These are phyloP conservation scores for Linderina pennispora DNA, from an alignment of 192 early-diverging fungal species.

Conservation along the genomic window DNA sequence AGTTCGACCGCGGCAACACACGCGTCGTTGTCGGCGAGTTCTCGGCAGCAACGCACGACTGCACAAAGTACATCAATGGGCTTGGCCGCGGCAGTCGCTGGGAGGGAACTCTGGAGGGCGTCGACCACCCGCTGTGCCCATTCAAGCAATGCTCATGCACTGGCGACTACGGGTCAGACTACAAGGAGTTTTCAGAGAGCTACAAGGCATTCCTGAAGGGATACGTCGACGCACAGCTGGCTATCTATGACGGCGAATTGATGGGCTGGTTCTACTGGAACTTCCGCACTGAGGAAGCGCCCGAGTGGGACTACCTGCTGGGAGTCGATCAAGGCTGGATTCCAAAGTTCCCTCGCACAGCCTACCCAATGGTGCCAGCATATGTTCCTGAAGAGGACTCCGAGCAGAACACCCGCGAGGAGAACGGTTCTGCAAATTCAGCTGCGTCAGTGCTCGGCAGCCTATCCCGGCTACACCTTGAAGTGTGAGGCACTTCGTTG, in stretches of 20 bases:
- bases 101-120: conserved; percentile 51
- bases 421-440: too few relatives aligned
- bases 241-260: conserved; percentile 50
- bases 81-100: conserved; percentile 52
- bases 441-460: too few relatives aligned
- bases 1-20: conserved; percentile 37
- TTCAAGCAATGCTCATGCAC: conserved; percentile 50
- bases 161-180: conserved; percentile 43
- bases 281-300: conserved; percentile 62
- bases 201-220: conserved; percentile 53
- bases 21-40: conserved; percentile 70
- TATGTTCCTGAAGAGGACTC: neutral
- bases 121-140: conserved; percentile 33
- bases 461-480: too few relatives aligned
- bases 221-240: conserved; percentile 56
- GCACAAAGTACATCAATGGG: conserved; percentile 68
- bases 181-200: conserved; percentile 39
- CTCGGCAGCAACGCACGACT: conserved; percentile 64
- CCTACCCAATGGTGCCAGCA: neutral
- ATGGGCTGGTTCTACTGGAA: conserved; percentile 70
- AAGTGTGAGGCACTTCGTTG: too few relatives aligned
- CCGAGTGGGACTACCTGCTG: conserved; percentile 66
- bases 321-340: conserved; percentile 64
- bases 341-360: conserved; percentile 44
- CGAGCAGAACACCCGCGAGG: too few relatives aligned